Percentiles rank a stretch among this genome's conserved stretches.
phyloP scores from a whole-genome alignment of 192 early-diverging fungal genomes.

The Phlyctochytrium planicorne region DNA sequence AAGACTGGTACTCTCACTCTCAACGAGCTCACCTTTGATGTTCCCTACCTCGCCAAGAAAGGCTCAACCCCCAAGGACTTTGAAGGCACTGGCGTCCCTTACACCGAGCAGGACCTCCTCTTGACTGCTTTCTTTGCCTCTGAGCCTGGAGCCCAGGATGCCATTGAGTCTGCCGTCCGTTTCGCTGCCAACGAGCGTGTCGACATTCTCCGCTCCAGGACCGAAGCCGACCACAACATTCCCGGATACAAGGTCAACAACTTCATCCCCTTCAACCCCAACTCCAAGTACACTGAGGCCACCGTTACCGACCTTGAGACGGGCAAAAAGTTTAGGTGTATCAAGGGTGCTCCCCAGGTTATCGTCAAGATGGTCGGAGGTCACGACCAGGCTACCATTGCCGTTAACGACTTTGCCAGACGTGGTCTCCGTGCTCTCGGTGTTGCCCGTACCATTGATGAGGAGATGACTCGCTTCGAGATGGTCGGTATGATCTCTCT shows the following conservation, averaged over 20 bases:
- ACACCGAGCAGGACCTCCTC: slow-evolving; percentile 73
- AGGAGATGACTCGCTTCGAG: slow-evolving; percentile 66
- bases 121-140: slow-evolving; percentile 78
- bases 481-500: slow-evolving; percentile 92
- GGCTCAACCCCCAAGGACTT: slow-evolving; percentile 64
- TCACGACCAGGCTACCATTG: slow-evolving; percentile 76
- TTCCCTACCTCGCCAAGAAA: slow-evolving; percentile 58
- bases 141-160: slow-evolving; percentile 84
- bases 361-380: slow-evolving; percentile 67
- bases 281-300: slow-evolving; percentile 87
- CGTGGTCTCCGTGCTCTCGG: slow-evolving; percentile 90
- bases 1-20: slow-evolving; percentile 88
- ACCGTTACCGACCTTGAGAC: slow-evolving; percentile 75
- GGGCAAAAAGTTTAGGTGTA: slow-evolving; percentile 75
- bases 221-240: slow-evolving; percentile 57
- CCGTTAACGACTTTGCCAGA: slow-evolving; percentile 79
- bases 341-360: slow-evolving; percentile 93
- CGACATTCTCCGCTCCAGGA: slow-evolving; percentile 63
- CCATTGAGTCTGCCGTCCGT: slow-evolving; percentile 86
- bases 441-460: slow-evolving; percentile 78
- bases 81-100: slow-evolving; percentile 42
- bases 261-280: slow-evolving; percentile 89
- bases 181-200: slow-evolving; percentile 74
- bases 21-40: slow-evolving; percentile 89
- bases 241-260: slow-evolving; percentile 85